phyloP scores from a whole-genome alignment of 164 flowering plant genomes.

The Piper betle region DNA sequence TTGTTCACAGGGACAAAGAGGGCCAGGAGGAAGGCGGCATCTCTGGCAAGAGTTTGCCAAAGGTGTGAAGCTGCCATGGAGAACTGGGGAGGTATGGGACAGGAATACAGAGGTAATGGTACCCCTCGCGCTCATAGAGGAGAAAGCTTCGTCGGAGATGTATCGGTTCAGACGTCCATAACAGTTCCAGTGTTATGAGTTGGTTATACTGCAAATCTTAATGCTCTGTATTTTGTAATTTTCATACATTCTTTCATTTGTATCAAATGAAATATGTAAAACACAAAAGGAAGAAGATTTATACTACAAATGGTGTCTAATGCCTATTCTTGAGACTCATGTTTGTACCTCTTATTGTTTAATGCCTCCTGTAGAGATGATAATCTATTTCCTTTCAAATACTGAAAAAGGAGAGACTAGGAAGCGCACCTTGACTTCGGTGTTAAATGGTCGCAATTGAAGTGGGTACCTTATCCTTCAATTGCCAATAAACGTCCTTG shows the following conservation, averaged over 20 bases:
- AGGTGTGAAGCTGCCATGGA: conserved; percentile 53
- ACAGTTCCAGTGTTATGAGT: conserved; percentile 60
- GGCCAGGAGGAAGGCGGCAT: conserved; percentile 91
- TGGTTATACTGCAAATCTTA: conserved; percentile 2
- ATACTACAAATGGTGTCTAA: conserved; percentile 2
- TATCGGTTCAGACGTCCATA: conserved; percentile 16
- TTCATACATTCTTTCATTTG: conserved; percentile 44
- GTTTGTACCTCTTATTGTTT: no score
- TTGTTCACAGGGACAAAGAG: conserved; percentile 76
- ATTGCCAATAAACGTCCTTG: no score
- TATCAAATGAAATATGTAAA: conserved; percentile 9
- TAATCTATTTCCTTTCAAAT: no score
- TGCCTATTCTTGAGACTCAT: neutral
- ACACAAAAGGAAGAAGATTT: conserved; percentile 14
- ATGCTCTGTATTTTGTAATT: conserved; percentile 8
- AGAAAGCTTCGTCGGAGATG: conserved; percentile 37
- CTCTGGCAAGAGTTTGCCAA: conserved; percentile 80
- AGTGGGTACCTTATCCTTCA: no score
- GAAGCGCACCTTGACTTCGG: no score
- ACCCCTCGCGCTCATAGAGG: conserved; percentile 35
- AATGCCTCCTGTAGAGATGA: no score
- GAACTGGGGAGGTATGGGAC: conserved; percentile 7
- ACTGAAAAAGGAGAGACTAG: no score
- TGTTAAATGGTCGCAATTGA: no score
- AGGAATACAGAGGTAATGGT: conserved; percentile 4